Percentiles rank a stretch among this genome's conserved stretches.
Evolutionary conservation across 768 basidiomycete species (phyloP).

Genomic region (Boletus fagicola): DNA sequence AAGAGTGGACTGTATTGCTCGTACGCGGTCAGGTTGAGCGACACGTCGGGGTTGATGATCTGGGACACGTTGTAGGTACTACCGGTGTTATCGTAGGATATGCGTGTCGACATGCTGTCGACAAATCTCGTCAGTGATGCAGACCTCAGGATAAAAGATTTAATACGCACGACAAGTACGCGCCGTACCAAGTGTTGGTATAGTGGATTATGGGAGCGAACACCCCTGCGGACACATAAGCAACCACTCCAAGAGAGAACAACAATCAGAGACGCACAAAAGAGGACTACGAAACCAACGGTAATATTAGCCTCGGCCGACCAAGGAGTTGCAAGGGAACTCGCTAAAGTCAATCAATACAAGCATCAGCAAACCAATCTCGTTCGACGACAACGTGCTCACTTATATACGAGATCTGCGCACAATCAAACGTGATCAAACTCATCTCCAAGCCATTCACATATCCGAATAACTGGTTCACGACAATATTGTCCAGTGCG

Average conservation of each 20-base stretch:
- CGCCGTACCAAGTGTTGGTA: constrained; percentile 60
- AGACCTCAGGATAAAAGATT: background rate
- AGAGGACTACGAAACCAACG: constrained; percentile 63
- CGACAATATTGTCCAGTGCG: constrained; percentile 59
- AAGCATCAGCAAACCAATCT: background rate
- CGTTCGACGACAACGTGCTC: background rate
- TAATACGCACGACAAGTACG: constrained; percentile 51
- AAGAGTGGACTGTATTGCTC: constrained; percentile 59
- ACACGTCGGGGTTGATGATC: constrained; percentile 53
- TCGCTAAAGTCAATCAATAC: constrained; percentile 13
- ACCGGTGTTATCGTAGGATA: constrained; percentile 67
- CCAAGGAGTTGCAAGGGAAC: constrained; percentile 76
- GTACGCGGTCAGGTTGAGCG: constrained; percentile 57
- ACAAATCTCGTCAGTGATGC: background rate
- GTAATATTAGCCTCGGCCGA: constrained; percentile 76
- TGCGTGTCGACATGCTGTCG: constrained; percentile 56
- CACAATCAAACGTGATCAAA: constrained; percentile 79
- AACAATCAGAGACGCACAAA: constrained; percentile 43
- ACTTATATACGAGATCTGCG: constrained; percentile 49
- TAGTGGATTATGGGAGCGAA: constrained; percentile 64
- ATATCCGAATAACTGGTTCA: constrained; percentile 78
- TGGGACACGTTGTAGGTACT: constrained; percentile 52
- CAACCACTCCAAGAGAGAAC: constrained; percentile 52
- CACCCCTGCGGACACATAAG: constrained; percentile 46
- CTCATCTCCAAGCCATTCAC: constrained; percentile 59